Evolutionary conservation across 345 rosid genomes (phyloP).

Genomic region (Cochlearia excelsa): DNA sequence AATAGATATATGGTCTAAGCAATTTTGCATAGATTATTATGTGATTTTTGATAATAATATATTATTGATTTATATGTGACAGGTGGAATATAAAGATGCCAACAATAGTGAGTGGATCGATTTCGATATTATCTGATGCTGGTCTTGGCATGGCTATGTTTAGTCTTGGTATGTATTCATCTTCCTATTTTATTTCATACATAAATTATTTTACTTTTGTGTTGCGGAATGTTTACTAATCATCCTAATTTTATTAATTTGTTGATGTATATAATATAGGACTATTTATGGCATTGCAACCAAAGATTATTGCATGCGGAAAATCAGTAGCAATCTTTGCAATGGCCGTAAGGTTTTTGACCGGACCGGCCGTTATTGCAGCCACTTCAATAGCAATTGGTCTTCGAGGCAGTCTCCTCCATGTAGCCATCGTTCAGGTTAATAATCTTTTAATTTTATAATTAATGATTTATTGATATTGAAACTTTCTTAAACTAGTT

Average conservation of each 20-base stretch:
- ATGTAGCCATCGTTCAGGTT: slow-evolving; percentile 72
- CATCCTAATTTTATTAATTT: neutral
- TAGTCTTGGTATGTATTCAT: slow-evolving; percentile 42
- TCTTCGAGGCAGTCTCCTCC: slow-evolving; percentile 66
- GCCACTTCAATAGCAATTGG: slow-evolving; percentile 82
- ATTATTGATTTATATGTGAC: neutral
- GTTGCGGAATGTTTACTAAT: neutral
- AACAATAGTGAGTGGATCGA: slow-evolving; percentile 59
- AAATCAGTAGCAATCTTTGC: slow-evolving; percentile 76
- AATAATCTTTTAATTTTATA: no score
- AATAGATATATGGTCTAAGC: no score
- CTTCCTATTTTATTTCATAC: neutral
- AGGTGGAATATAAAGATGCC: slow-evolving; percentile 84
- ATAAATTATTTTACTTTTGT: no score
- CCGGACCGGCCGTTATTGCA: slow-evolving; percentile 85
- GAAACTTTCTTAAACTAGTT: no score
- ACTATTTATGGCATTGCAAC: slow-evolving; percentile 82
- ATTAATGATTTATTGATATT: no score
- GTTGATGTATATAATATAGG: slow-evolving; percentile 35
- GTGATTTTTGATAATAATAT: no score
- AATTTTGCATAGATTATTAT: no score
- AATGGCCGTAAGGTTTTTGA: slow-evolving; percentile 78
- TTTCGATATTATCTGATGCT: slow-evolving; percentile 66
- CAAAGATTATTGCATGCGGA: slow-evolving; percentile 74
- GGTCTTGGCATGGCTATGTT: slow-evolving; percentile 61